phyloP scores from a whole-genome alignment of 192 early-diverging fungal genomes.

The Obelidium mucronatum region DNA sequence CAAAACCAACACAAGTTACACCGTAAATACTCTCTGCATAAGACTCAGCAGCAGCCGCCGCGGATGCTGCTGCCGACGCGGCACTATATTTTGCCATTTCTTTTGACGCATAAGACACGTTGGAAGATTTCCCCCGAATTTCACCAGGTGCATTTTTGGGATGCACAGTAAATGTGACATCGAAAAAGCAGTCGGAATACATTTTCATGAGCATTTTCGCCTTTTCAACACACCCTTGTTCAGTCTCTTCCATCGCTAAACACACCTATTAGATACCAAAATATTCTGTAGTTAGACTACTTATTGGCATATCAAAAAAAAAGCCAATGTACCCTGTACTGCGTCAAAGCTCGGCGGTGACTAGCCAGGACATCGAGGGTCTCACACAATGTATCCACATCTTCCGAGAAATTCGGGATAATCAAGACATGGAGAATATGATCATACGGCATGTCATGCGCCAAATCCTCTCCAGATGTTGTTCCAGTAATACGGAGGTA shows the following conservation, averaged over 20 bases:
- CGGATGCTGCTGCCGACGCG: not conserved
- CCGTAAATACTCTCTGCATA: not conserved
- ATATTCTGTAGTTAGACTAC: not conserved
- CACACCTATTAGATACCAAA: slow-evolving; percentile 62
- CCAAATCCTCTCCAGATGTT: slow-evolving; percentile 46
- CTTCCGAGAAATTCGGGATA: slow-evolving; percentile 77
- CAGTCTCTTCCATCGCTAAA: slow-evolving; percentile 79
- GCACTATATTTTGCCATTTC: slow-evolving; percentile 53
- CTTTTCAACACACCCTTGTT: slow-evolving; percentile 62
- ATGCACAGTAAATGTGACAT: slow-evolving; percentile 76
- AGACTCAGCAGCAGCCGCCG: slow-evolving; percentile 8
- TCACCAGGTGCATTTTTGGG: slow-evolving; percentile 71
- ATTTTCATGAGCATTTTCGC: slow-evolving; percentile 59
- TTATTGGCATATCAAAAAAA: not conserved
- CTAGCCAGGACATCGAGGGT: slow-evolving; percentile 73
- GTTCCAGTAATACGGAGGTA: slow-evolving; percentile 53
- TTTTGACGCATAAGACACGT: slow-evolving; percentile 71
- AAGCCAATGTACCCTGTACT: slow-evolving; percentile 57
- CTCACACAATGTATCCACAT: slow-evolving; percentile 69
- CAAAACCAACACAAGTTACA: not conserved
- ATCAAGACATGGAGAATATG: slow-evolving; percentile 72
- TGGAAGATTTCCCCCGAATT: slow-evolving; percentile 75
- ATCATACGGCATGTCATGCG: slow-evolving; percentile 61
- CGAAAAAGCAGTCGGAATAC: slow-evolving; percentile 67
- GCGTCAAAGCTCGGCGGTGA: slow-evolving; percentile 56